These are phyloP conservation scores for Colletotrichum costaricense DNA, from an alignment of 2,329 filamentous ascomycete genomes.

Conservation along the genomic window DNA sequence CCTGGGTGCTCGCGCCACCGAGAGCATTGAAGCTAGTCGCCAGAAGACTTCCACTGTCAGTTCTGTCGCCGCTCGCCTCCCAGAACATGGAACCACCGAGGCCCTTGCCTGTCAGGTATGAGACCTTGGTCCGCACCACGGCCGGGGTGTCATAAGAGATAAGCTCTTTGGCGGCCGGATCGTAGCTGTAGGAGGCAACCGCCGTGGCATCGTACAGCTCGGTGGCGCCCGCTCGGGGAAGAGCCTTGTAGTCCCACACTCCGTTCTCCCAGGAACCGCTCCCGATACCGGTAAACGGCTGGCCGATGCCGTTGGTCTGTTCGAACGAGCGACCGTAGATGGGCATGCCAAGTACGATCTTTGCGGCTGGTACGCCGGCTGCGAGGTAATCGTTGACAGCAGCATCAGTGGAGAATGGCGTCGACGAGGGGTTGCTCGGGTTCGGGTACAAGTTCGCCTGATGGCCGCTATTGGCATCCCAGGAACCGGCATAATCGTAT, in stretches of 20 bases:
- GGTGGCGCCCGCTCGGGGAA: constrained; percentile 70
- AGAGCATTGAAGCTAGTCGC: constrained; percentile 49
- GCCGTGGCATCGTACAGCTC: constrained; percentile 67
- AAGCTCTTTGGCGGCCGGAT: constrained; percentile 67
- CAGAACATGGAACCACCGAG: constrained; percentile 87
- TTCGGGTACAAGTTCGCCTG: constrained; percentile 76
- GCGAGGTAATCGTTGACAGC: constrained; percentile 73
- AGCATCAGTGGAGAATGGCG: constrained; percentile 75
- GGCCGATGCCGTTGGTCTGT: constrained; percentile 74
- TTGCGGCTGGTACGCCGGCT: constrained; percentile 67
- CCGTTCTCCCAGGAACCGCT: constrained; percentile 69
- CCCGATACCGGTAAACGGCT: constrained; percentile 72
- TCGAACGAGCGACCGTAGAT: constrained; percentile 83
- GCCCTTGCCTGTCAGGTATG: constrained; percentile 68
- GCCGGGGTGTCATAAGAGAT: constrained; percentile 76
- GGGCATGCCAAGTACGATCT: constrained; percentile 81
- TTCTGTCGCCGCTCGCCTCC: constrained; percentile 78
- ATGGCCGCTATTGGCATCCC: constrained; percentile 72
- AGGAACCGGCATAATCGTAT: constrained; percentile 78
- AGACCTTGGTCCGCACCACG: constrained; percentile 70
- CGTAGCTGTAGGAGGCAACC: constrained; percentile 78
- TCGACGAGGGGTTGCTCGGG: constrained; percentile 62
- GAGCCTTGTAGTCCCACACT: constrained; percentile 78
- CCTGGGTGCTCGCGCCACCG: constrained; percentile 51
- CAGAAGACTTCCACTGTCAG: constrained; percentile 64